These are phyloP conservation scores for Cladosporium sp. DNA, from an alignment of 2,329 filamentous ascomycete species.

Conservation along the genomic window DNA sequence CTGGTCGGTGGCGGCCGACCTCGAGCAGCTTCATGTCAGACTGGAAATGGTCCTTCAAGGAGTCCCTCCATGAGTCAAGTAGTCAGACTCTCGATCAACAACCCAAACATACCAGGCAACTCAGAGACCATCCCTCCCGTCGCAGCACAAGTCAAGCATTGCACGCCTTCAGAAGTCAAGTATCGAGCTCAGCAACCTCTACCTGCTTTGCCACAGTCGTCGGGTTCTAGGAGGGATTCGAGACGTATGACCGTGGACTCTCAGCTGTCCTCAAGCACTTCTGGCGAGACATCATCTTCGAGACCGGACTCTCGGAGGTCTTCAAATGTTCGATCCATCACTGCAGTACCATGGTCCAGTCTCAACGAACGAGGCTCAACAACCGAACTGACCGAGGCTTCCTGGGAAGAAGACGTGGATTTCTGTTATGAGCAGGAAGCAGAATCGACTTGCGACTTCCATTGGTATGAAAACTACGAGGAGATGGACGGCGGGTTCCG, in stretches of 20 bases:
- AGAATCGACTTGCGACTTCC: constrained; percentile 62
- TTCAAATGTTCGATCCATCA: not conserved
- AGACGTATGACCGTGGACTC: constrained; percentile 19
- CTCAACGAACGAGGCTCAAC: not conserved
- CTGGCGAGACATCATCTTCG: not conserved
- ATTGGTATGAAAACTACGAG: constrained; percentile 50
- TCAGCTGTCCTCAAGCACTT: constrained; percentile 4
- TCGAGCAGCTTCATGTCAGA: constrained; percentile 16
- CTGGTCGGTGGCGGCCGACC: not conserved
- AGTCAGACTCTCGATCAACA: not conserved
- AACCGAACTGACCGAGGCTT: constrained; percentile 12
- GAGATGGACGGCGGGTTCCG: not conserved
- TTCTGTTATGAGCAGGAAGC: constrained; percentile 64
- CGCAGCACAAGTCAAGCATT: constrained; percentile 5
- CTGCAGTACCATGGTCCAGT: not conserved
- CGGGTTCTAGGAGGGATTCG: not conserved
- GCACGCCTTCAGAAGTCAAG: constrained; percentile 14
- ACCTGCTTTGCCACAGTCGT: constrained; percentile 12
- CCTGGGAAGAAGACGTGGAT: constrained; percentile 65
- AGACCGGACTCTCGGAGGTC: constrained; percentile 9
- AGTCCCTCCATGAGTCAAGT: constrained; percentile 8
- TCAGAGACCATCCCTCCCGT: constrained; percentile 8
- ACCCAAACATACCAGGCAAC: constrained; percentile 3
- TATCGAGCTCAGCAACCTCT: constrained; percentile 20
- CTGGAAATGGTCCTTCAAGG: not conserved